Evolutionary conservation across 1,284 basidiomycete species (phyloP).

Genomic region (Leccinum laetum): DNA sequence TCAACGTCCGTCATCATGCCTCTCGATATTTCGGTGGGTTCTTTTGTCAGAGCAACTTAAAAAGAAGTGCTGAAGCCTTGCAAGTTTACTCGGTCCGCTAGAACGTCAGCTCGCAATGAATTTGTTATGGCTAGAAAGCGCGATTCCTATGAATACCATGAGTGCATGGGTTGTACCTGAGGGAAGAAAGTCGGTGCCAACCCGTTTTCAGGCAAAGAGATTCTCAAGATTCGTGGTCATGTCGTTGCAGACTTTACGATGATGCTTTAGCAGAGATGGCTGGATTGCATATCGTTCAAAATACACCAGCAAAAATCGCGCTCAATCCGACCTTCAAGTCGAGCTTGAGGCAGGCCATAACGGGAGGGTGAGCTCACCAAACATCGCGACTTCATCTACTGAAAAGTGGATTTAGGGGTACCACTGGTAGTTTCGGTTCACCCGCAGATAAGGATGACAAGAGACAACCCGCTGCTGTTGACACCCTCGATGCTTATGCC

Average conservation of each 20-base stretch:
- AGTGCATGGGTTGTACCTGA: conserved; percentile 83
- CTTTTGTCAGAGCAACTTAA: conserved; percentile 5
- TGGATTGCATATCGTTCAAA: conserved; percentile 75
- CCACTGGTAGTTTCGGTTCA: conserved; percentile 90
- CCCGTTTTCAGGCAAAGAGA: conserved; percentile 13
- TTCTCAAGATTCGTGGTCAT: conserved; percentile 8
- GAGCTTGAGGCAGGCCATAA: conserved; percentile 85
- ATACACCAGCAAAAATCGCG: conserved; percentile 57
- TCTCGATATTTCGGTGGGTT: conserved; percentile 84
- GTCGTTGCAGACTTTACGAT: conserved; percentile 63
- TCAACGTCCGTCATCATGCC: conserved; percentile 87
- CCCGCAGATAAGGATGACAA: conserved; percentile 70
- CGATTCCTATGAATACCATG: conserved; percentile 72
- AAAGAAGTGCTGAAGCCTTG: conserved; percentile 17
- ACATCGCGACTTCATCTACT: conserved; percentile 3
- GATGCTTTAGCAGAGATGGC: conserved; percentile 66
- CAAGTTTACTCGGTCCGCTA: conserved; percentile 81
- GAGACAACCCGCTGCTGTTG: conserved; percentile 51
- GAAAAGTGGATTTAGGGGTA: conserved; percentile 59
- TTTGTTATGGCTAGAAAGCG: conserved; percentile 86
- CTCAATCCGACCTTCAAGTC: conserved; percentile 81
- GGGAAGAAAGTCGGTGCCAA: conserved; percentile 59
- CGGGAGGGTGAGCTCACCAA: conserved; percentile 72
- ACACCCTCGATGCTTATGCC: conserved; percentile 82
- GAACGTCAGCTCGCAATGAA: conserved; percentile 93